Evolutionary conservation across 176 grass and related monocot species (phyloP).

Genomic region (Guadua angustifolia): DNA sequence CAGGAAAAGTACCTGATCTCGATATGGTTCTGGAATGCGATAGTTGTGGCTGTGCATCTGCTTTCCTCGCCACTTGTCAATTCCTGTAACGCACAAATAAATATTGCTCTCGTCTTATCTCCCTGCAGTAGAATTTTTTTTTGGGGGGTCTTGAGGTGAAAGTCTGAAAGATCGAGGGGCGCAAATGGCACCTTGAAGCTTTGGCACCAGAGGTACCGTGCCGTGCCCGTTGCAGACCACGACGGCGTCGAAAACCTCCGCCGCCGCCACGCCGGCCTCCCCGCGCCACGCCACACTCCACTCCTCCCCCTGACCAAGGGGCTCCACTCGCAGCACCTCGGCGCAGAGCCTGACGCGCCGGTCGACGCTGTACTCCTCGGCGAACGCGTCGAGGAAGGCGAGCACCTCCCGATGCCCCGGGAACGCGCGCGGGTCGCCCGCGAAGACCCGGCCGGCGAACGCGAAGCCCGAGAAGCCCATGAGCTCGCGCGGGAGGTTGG

Average conservation of each 20-base stretch:
- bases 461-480: slow-evolving; percentile 53
- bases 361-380: slow-evolving; percentile 45
- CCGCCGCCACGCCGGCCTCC: slow-evolving; percentile 21
- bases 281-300: slow-evolving; percentile 47
- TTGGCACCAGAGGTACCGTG: slow-evolving; percentile 50
- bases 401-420: slow-evolving; percentile 57
- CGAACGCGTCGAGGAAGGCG: slow-evolving; percentile 52
- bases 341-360: slow-evolving; percentile 27
- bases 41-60: slow-evolving; percentile 73
- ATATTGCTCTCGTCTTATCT: not conserved
- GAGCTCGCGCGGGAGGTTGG: slow-evolving; percentile 59
- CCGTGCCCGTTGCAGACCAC: slow-evolving; percentile 56
- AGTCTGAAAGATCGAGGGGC: too few species aligned
- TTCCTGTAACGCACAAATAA: slow-evolving; percentile 24
- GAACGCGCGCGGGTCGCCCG: slow-evolving; percentile 50
- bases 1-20: slow-evolving; percentile 39
- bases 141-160: too few species aligned
- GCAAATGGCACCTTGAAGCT: slow-evolving; percentile 55
- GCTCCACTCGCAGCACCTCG: slow-evolving; percentile 46
- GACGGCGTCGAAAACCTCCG: slow-evolving; percentile 51
- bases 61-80: slow-evolving; percentile 48
- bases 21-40: slow-evolving; percentile 53
- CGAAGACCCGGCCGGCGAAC: slow-evolving; percentile 24
- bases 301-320: not conserved
- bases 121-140: not conserved